Base-by-base conservation (phyloP, 2,329 filamentous ascomycete genomes). In the Colletotrichum endophyticum region DNA sequence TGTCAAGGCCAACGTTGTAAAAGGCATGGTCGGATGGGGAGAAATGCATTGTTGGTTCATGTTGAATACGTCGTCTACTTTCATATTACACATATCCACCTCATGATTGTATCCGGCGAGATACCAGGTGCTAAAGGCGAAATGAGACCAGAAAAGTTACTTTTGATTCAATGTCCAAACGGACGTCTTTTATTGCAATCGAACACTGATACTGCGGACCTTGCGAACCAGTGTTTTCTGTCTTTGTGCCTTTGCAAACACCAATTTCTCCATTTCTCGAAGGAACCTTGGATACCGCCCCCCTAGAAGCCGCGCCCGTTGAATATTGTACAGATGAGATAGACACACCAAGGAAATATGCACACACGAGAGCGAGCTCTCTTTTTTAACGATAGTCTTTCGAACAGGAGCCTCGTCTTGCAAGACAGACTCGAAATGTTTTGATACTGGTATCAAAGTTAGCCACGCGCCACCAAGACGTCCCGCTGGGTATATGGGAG, bases 1-100 rank as follows among this genome's bases (percentile, higher is more conserved):
- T 99, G 91, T 92, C 94, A 74, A 96, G 94, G 87, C 96, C 96
- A 22, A 88, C 83, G 68, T 80, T 82, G 73, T 87, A 84, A 27
- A 6, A 19, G 22, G 8, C 59, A 63, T 63, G 28, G 28, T 15
- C 13, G n/a, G 7, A 15, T 8, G 15, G 5, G 32, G 16, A 6
- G n/a, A 25, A n/a, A 9, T 1, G n/a, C 16, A 72, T 28, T 36
- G 34, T 28, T 27, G 34, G 7, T 30, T 22, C 39, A 27, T 66
- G 32, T 75, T 49, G 53, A 27, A 25, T 44, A 57, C 34, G 6
- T 49, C 13, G 34, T 71, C 63, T 8, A 39, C 25, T 27, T 36
- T 59, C n/a, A 19, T 16, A 30, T 27, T 53, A 27, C 64, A 25
- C 32, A 57, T 34, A 67, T 30, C 49, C 32, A 44, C 5, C 12